Conservation (phyloP, 2,329 filamentous ascomycete genomes). For the Aspergillus udagawae region DNA sequence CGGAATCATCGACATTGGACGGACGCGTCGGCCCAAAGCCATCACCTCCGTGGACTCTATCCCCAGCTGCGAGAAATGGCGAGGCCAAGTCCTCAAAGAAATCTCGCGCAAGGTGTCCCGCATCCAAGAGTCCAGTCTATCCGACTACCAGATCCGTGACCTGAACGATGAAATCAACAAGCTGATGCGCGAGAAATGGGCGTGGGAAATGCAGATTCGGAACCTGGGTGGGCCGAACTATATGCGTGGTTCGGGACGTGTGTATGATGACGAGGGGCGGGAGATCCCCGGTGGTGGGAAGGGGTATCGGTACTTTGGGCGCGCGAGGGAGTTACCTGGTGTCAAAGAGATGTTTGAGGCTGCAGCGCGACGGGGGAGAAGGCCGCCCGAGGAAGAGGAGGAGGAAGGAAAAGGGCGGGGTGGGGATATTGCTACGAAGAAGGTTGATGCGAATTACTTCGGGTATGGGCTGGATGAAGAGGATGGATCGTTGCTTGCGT, state of each 20-base stretch:
- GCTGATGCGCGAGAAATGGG: slow-evolving; percentile 96
- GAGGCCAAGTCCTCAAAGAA: slow-evolving; percentile 93
- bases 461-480: slow-evolving; percentile 93
- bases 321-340: slow-evolving; percentile 83
- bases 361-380: slow-evolving; percentile 58
- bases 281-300: slow-evolving; percentile 72
- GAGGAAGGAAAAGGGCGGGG: slow-evolving; percentile 54
- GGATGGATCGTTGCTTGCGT: slow-evolving; percentile 72
- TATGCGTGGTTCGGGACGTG: slow-evolving; percentile 68
- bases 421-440: slow-evolving; percentile 49
- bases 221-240: slow-evolving; percentile 97
- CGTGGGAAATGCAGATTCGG: slow-evolving; percentile 96
- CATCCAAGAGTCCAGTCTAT: slow-evolving; percentile 88
- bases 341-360: slow-evolving; percentile 96
- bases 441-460: slow-evolving; percentile 92
- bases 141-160: slow-evolving; percentile 95
- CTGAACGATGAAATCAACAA: slow-evolving; percentile 99
- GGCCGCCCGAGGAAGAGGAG: slow-evolving; percentile 63
- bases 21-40: slow-evolving; percentile 81
- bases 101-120: slow-evolving; percentile 94
- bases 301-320: slow-evolving; percentile 90
- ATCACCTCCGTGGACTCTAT: slow-evolving; percentile 85
- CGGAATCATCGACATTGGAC: slow-evolving; percentile 89
- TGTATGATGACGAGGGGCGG: slow-evolving; percentile 69
- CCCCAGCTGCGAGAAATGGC: slow-evolving; percentile 92